These are phyloP conservation scores for Ustilago nuda DNA, from an alignment of 1,284 basidiomycete species.

Conservation along the genomic window DNA sequence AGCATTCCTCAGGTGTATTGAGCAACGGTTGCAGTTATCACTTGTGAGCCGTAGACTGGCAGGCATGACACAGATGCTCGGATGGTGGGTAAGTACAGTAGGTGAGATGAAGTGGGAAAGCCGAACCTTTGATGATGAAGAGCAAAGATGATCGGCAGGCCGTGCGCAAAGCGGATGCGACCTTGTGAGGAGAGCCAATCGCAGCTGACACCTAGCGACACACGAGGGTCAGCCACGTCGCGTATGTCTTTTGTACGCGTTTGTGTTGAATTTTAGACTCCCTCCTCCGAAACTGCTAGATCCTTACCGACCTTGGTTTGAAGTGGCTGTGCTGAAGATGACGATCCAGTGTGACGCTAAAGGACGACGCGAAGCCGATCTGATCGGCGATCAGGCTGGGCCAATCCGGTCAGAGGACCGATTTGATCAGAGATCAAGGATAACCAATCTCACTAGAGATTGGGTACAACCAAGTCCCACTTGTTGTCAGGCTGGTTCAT, in stretches of 20 bases:
- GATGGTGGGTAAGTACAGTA: neutral
- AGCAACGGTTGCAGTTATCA: neutral
- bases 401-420: too few species aligned
- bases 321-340: neutral
- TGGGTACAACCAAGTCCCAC: too few species aligned
- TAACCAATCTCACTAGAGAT: too few species aligned
- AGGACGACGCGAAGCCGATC: too few species aligned
- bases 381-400: too few species aligned
- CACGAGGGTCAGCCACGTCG: neutral
- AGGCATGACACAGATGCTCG: neutral
- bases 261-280: neutral
- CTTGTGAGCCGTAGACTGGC: neutral
- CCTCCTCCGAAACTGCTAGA: neutral
- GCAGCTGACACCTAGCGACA: neutral
- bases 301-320: neutral
- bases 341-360: too few species aligned
- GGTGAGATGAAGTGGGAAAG: neutral
- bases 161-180: constrained; percentile 2
- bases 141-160: constrained; percentile 3
- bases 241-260: constrained; percentile 1
- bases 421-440: too few species aligned
- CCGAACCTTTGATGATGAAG: neutral
- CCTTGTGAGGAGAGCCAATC: constrained; percentile 1
- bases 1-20: neutral
- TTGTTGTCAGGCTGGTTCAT: too few species aligned